Evolutionary conservation across 306 rosid genomes (phyloP), one percentile per base, ranked within the genome.

Genomic region (Dicorynia guianensis): DNA sequence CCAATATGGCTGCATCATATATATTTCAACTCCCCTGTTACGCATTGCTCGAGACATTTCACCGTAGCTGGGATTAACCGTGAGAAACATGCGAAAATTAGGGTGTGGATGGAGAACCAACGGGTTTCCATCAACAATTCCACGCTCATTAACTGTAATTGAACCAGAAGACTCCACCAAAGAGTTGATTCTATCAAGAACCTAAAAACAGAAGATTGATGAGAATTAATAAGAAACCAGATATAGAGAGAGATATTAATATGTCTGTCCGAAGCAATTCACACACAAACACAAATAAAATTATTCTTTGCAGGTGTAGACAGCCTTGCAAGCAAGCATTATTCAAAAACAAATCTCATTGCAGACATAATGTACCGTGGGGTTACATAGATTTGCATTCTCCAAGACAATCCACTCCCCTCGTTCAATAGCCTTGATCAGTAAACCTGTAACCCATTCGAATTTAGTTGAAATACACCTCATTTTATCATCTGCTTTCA

Each of bases 21-120:
- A 95, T 87, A 95, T 83, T 76, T 95, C 98, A 71, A 95, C 96
- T 63, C 98, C 98, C 85, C 98, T 87, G 56, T 95, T 95, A 74
- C 98, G 86, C 98, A 95, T 95, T 72, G 98, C 97, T 64, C 98
- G 84, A 71, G 98, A 95, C 25, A 95, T 96, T 77, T 92, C 98
- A 38, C 98, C 98, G 76, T 79, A 71, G 17, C 71, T 82, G 13
- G 98, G 98, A 83, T 95, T 90, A 20, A 95, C 89, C 0, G 98
- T 95, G 78, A 95, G 95, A 83, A 95, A 92, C 79, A 95, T 83
- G 44, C 97, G 95, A 74, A 95, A 95, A 82, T 92, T 89, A 69
- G 86, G 82, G 83, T 95, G 98, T 9, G 96, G 97, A 71, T 73
- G 88, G 49, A 95, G 60, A 81, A 87, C 87, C 77, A 92, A 80